Evolutionary conservation across 2,329 filamentous ascomycete species (phyloP), one percentile per base, ranked within the genome.

Genomic region (Hypoxylon sp.): DNA sequence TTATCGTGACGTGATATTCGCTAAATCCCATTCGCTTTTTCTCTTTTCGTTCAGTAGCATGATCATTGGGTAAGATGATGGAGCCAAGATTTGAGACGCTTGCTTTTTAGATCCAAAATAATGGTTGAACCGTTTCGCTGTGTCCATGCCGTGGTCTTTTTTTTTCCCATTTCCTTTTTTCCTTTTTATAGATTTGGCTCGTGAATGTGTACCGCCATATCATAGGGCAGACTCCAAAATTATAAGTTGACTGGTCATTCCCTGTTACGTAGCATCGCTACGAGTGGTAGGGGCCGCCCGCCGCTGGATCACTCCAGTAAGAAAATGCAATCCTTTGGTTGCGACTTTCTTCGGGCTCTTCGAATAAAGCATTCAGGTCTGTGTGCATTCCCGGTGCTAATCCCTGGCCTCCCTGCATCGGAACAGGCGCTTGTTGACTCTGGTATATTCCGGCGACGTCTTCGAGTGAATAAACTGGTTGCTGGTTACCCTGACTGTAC

Each of bases 391-490:
- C 42, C 31, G 66, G n/a, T 14, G 68, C 6, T 14, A 61, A 14
- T 11, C 40, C 51, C 8, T 60, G 68, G 8, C 44, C 25, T 10
- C 61, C 54, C 1, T 66, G 66, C 31, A 50, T 49, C 14, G 69
- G 51, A 2, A 57, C 33, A 8, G 66, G 30, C 13, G 60, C 48
- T 6, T 57, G 66, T 6, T 67, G 48, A 1, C 66, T 61, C 31
- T 72, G 70, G 35, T 73, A 76, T 11, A 75, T 53, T 11, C 71
- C 70, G 2, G 61, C 40, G 3, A 75, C 68, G 46, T 73, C 62
- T 2, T 66, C 61, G 1, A 76, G 27, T 1, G 64, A 54, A 51
- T 75, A 77, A 5, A 70, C 33, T 8, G 50, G 46, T 11, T 65
- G 33, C 8, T 70, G 70, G 1, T 62, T 37, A 6, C 11, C 33